Base-by-base conservation (phyloP, 768 basidiomycete species). In the Amyloporia xantha region DNA sequence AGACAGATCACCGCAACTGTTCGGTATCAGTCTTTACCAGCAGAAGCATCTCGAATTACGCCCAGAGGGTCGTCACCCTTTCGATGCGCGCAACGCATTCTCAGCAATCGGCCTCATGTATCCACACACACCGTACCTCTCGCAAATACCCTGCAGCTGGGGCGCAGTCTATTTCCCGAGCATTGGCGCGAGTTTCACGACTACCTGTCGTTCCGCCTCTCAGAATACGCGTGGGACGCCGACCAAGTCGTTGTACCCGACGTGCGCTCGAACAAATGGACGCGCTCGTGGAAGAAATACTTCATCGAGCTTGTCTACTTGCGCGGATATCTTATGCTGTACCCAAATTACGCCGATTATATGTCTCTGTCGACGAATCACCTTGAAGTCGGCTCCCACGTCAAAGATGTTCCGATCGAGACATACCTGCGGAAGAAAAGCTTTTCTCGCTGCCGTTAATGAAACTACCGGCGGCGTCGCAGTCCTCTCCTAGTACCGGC, bases 91-190 rank as follows among this genome's bases (percentile, higher is more conserved):
- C 51, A 50, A 59, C 0, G 65, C 84, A 19, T 87, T 93, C 63
- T 60, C 64, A 10, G 51, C 63, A 0, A 54, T 65, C 10, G 68
- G 68, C 2, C 43, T 78, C n/a, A 47, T 68, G 0, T 54, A 74
- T 38, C 65, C 75, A 0, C 68, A 71, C 1, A 80, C 80, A 0
- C 89, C 91, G 0, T 93, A 91, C 63, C 77, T 93, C 38, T 91
- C 89, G 0, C 85, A 88, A 50, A 79, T 91, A 9, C 91, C 91
- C 0, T 92, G 91, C 65, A 90, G 86, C 66, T 93, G 90, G 91
- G 91, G 91, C 12, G 91, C 88, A 2, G 72, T 90, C 33, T 93
- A 92, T 69, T 93, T 93, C 61, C 90, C 91, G 78, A 88, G 54
- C 82, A 84, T 58, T 92, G 90, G 91, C 77, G 81, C 55, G 87